Conservation (phyloP, 1,139 yeast species). For the Zygosaccharomyces sapae region DNA sequence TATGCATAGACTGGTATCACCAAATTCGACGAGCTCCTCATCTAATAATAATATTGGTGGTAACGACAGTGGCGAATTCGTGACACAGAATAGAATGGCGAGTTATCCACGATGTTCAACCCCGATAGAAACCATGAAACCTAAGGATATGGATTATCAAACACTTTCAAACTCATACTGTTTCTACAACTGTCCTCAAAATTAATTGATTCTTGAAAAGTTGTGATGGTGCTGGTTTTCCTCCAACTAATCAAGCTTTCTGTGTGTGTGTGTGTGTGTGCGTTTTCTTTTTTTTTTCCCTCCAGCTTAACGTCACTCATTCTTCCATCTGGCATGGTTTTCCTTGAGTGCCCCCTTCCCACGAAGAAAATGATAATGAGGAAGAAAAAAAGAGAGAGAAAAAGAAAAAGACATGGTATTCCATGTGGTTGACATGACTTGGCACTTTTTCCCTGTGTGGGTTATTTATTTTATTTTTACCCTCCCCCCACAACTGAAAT, state of each 20-base stretch:
- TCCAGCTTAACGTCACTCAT: no score
- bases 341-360: no score
- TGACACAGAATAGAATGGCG: not conserved
- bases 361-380: no score
- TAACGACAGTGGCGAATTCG: not conserved
- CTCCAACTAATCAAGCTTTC: slow-evolving; percentile 5
- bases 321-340: no score
- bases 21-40: slow-evolving; percentile 1
- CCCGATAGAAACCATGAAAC: not conserved
- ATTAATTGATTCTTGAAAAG: not conserved
- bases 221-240: slow-evolving; percentile 3
- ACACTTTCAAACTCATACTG: slow-evolving; percentile 28
- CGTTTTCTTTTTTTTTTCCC: no score
- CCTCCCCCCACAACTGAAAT: no score
- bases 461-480: no score
- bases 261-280: not conserved
- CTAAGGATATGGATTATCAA: slow-evolving; percentile 26
- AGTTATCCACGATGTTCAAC: not conserved
- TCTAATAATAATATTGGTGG: not conserved
- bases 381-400: no score
- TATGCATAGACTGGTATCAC: slow-evolving; percentile 10
- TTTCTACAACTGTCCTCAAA: slow-evolving; percentile 21
- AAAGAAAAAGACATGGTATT: no score
- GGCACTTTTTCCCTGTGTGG: no score
- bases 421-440: no score